phyloP scores from a whole-genome alignment of 345 rosid species.

The Sonneratia caseolaris region DNA sequence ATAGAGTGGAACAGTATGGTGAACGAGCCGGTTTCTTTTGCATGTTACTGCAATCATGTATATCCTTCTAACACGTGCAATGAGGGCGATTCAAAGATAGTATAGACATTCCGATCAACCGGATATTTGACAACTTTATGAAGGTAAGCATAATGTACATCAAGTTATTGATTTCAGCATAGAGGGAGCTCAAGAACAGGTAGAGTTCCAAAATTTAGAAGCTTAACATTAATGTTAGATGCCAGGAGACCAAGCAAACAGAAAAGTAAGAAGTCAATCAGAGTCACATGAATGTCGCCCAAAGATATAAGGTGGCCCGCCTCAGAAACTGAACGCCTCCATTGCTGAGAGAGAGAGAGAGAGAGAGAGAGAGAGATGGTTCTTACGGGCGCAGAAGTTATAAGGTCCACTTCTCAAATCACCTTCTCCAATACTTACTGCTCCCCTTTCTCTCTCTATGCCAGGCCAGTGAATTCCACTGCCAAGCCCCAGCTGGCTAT shows the following conservation, averaged over 20 bases:
- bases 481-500: too few species aligned
- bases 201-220: not conserved
- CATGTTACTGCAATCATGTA: not conserved
- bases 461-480: not conserved
- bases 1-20: not conserved
- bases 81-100: too few species aligned
- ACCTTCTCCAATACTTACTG: not conserved
- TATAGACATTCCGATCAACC: too few species aligned
- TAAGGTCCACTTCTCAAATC: constrained; percentile 1
- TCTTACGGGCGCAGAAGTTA: not conserved
- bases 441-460: constrained; percentile 5
- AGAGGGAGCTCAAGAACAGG: too few species aligned
- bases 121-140: too few species aligned
- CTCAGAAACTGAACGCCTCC: not conserved
- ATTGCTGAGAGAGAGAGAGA: not conserved
- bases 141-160: too few species aligned
- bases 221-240: not conserved
- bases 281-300: constrained; percentile 9
- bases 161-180: too few species aligned
- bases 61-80: not conserved
- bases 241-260: not conserved
- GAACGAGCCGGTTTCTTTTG: not conserved
- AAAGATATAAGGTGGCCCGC: constrained; percentile 2
- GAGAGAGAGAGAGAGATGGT: constrained; percentile 1
- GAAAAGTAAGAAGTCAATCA: not conserved